phyloP scores from a whole-genome alignment of 176 grass and related monocot genomes.

The Bolboschoenus planiculmis region DNA sequence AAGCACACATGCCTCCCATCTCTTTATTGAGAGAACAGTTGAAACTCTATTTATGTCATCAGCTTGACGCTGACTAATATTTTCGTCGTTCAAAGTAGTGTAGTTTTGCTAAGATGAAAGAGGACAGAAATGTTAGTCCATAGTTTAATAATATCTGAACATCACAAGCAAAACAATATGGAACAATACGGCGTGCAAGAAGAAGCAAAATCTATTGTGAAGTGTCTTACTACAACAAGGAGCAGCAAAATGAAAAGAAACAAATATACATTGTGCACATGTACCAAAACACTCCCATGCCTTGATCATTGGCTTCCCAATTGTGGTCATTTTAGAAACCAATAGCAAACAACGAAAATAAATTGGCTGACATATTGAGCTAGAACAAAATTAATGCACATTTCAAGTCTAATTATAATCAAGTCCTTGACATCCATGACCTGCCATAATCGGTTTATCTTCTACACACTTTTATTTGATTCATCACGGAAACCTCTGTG shows the following conservation, averaged over 20 bases:
- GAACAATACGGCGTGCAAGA: background rate
- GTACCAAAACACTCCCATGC: background rate
- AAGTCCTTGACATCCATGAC: background rate
- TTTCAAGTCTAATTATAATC: background rate
- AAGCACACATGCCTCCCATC: conserved; percentile 74
- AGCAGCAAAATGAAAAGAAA: background rate
- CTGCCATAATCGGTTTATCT: background rate
- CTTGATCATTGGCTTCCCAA: background rate
- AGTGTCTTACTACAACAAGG: background rate
- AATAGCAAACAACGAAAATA: background rate
- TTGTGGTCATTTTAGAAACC: background rate
- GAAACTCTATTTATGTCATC: conserved; percentile 92
- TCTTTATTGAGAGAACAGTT: conserved; percentile 91
- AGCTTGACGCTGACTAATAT: conserved; percentile 75
- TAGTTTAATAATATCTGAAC: background rate
- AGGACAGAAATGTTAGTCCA: background rate
- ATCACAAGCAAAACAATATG: background rate
- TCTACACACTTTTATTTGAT: background rate
- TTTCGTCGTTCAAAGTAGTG: conserved; percentile 68
- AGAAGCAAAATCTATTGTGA: background rate
- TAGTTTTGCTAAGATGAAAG: conserved; percentile 69
- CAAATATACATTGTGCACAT: background rate
- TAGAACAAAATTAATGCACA: background rate
- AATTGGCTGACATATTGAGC: background rate
- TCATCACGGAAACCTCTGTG: background rate